Base-by-base conservation (phyloP, 192 early-diverging fungal species). In the Coemansia sp. region DNA sequence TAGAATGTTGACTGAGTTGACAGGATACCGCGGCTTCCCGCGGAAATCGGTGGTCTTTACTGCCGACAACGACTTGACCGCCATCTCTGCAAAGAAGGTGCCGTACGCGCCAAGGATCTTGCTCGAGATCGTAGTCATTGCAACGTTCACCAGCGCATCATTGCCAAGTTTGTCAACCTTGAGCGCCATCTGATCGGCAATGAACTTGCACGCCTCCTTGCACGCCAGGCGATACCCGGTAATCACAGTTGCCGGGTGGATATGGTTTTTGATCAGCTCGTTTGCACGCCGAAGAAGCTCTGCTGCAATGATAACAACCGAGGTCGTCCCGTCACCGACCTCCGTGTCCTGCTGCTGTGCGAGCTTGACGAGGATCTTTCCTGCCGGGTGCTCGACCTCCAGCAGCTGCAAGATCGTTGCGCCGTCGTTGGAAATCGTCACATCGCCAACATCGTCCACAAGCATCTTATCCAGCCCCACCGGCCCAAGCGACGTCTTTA, bases 381-480 rank as follows among this genome's bases (percentile, higher is more conserved):
- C 98, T 16, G 96, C 98, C 41, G 98, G 98, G 73, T 99, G 96
- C 82, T 99, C 95, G 6, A 99, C 96, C 77, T 99, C 98, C 22
- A 99, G 87, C 55, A 99, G 89, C 65, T 91, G 87, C 63, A 99
- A 79, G 80, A 99, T 99, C 42, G 98, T 99, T 6, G 98, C 98
- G 38, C 98, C 98, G 86, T 99, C 98, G 85, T 99, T 99, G 20
- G 95, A 96, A 68, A 99, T 98, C 17, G 96, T 98, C 57, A 99
- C 96, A 76, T 98, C 98, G 46, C 98, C 98, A 83, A 99, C 95
- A 71, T 99, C 98, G 81, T 99, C 96, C 14, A 99, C 98, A 59
- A 99, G 78, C 98, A 99, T 99, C 86, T 99, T 99, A 84, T 99
- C 98, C 45, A 99, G 87, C 16, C 98, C 98, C 61, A 99, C 98